Percentiles rank a stretch among this genome's conserved stretches.
Conservation (phyloP, 306 rosid species). For the Abrus precatorius region DNA sequence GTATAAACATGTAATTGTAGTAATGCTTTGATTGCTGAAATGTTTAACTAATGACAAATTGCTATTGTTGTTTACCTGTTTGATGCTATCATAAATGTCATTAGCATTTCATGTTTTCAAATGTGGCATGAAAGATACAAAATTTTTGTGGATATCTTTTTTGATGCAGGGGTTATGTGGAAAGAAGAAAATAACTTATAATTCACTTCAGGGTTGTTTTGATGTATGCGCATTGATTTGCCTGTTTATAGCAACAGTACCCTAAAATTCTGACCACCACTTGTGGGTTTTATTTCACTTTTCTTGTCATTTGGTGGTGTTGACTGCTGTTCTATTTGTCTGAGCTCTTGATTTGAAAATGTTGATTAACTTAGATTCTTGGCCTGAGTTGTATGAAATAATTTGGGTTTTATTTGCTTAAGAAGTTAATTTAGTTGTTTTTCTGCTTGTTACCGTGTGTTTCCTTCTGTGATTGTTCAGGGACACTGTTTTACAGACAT, state of each 20-base stretch:
- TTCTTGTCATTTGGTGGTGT: slow-evolving; percentile 14
- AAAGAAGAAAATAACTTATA: slow-evolving; percentile 18
- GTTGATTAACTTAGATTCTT: not conserved
- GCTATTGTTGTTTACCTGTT: slow-evolving; percentile 2
- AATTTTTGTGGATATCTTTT: not conserved
- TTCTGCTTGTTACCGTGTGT: not conserved
- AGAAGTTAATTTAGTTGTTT: not conserved
- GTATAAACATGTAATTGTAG: not conserved
- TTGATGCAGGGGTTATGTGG: not conserved
- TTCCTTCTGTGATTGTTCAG: slow-evolving; percentile 32
- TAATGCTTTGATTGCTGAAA: slow-evolving; percentile 28
- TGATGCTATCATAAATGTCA: slow-evolving; percentile 17
- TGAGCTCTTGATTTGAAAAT: slow-evolving; percentile 3
- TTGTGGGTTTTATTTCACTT: not conserved
- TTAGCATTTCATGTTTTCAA: not conserved
- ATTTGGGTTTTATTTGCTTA: slow-evolving; percentile 8
- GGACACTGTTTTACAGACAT: slow-evolving; percentile 37
- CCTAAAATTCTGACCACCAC: not conserved
- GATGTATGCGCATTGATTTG: slow-evolving; percentile 11
- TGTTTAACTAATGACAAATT: slow-evolving; percentile 3
- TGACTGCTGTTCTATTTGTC: slow-evolving; percentile 26
- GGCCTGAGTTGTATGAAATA: not conserved
- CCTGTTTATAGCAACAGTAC: not conserved
- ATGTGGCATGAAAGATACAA: not conserved
- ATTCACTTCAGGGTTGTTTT: not conserved